phyloP scores from a whole-genome alignment of 2,329 filamentous ascomycete species.

The Colletotrichum chlorophyti region DNA sequence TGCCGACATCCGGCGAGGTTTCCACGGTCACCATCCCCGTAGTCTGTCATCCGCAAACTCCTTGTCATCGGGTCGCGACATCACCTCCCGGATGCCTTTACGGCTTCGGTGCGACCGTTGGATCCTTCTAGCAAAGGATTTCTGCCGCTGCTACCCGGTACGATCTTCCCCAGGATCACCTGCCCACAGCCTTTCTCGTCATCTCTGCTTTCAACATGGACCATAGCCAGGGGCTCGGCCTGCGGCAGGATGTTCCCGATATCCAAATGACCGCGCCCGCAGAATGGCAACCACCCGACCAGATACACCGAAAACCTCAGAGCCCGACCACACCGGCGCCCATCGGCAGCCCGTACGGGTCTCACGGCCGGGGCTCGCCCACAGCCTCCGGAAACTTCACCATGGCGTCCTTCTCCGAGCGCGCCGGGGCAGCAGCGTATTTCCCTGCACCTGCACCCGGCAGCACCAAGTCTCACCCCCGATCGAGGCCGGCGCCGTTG shows the following conservation, averaged over 20 bases:
- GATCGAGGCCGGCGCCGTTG: slow-evolving; percentile 21
- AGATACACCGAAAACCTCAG: slow-evolving; percentile 13
- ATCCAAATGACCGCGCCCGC: slow-evolving; percentile 18
- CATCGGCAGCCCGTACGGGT: slow-evolving; percentile 15
- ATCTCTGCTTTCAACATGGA: not conserved
- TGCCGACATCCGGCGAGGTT: too few species aligned
- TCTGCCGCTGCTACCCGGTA: not conserved
- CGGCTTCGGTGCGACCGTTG: too few species aligned
- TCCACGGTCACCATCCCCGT: too few species aligned
- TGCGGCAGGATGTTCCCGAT: not conserved
- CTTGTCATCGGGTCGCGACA: too few species aligned
- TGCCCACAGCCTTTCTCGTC: not conserved
- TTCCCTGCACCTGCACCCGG: slow-evolving; percentile 3
- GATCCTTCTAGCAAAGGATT: not conserved
- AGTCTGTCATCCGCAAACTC: too few species aligned
- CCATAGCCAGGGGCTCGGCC: not conserved
- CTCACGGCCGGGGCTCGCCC: slow-evolving; percentile 11
- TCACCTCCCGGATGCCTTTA: too few species aligned
- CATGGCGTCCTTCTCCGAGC: slow-evolving; percentile 15
- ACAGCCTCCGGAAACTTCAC: slow-evolving; percentile 1
- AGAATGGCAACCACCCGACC: slow-evolving; percentile 10
- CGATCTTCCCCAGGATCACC: too few species aligned
- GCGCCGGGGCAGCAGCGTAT: slow-evolving; percentile 11
- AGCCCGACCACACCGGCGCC: slow-evolving; percentile 21
- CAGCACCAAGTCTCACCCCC: not conserved